phyloP scores from a whole-genome alignment of 768 basidiomycete species.

The Auriculariales sp. region DNA sequence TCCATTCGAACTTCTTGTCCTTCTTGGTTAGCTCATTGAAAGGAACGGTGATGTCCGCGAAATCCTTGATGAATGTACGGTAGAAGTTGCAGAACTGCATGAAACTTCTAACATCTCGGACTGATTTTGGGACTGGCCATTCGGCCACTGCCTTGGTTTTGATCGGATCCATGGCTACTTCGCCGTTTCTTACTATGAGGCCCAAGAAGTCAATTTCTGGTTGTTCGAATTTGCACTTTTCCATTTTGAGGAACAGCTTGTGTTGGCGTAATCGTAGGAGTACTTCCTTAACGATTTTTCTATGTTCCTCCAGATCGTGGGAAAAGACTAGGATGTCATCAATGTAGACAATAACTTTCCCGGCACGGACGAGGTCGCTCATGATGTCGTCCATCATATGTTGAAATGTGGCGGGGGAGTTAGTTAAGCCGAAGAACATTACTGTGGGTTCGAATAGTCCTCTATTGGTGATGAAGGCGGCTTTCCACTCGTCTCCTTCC shows the following conservation, averaged over 20 bases:
- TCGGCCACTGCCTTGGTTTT: conserved; percentile 24
- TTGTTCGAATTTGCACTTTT: conserved; percentile 26
- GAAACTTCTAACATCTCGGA: conserved; percentile 16
- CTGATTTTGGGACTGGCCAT: conserved; percentile 21
- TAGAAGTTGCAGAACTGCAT: conserved; percentile 20
- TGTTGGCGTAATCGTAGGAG: conserved; percentile 8
- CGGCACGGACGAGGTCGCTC: neutral
- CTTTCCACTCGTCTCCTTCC: conserved; percentile 28
- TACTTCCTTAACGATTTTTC: neutral
- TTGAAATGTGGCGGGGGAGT: conserved; percentile 24
- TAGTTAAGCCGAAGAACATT: conserved; percentile 25
- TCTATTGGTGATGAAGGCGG: conserved; percentile 20
- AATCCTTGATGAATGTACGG: conserved; percentile 15
- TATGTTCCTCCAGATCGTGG: conserved; percentile 2
- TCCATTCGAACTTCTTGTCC: neutral
- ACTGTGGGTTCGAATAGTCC: conserved; percentile 26
- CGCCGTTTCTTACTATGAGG: conserved; percentile 18
- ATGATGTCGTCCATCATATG: conserved; percentile 14
- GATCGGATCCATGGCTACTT: conserved; percentile 22
- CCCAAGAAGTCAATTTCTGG: conserved; percentile 27
- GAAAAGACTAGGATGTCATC: conserved; percentile 3
- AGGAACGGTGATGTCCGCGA: conserved; percentile 10
- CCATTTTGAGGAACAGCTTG: conserved; percentile 18
- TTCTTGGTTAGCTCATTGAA: neutral
- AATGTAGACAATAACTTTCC: neutral